Evolutionary conservation across 805 yeast genomes (phyloP).

Genomic region (Wickerhamiella kurtzmanii): DNA sequence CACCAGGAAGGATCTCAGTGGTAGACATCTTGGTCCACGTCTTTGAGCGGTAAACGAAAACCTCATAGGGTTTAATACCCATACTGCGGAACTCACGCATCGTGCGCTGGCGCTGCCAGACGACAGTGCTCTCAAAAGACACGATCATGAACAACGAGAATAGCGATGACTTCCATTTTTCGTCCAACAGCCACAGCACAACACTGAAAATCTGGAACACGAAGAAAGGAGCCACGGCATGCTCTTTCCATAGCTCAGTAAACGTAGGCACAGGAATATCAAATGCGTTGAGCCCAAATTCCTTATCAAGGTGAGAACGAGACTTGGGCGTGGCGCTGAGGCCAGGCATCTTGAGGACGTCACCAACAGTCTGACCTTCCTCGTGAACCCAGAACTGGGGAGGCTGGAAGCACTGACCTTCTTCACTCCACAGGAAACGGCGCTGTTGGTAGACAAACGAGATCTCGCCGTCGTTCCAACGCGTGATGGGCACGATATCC

Average conservation of each 20-base stretch:
- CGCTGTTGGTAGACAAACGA: slow-evolving; percentile 86
- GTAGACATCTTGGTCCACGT: slow-evolving; percentile 62
- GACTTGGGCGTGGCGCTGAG: slow-evolving; percentile 27
- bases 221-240: slow-evolving; percentile 95
- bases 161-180: slow-evolving; percentile 88
- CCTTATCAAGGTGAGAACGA: slow-evolving; percentile 28
- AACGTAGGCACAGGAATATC: slow-evolving; percentile 95
- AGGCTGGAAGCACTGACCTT: slow-evolving; percentile 49
- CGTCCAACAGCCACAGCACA: slow-evolving; percentile 91
- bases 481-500: slow-evolving; percentile 53
- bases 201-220: slow-evolving; percentile 94
- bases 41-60: slow-evolving; percentile 56
- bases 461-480: slow-evolving; percentile 41
- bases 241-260: slow-evolving; percentile 82
- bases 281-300: slow-evolving; percentile 74
- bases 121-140: slow-evolving; percentile 86
- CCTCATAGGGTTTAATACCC: slow-evolving; percentile 86
- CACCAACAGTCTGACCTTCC: slow-evolving; percentile 40
- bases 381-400: slow-evolving; percentile 62
- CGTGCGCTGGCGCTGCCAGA: slow-evolving; percentile 88
- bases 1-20: slow-evolving; percentile 77
- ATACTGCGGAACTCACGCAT: slow-evolving; percentile 91
- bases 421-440: slow-evolving; percentile 58
- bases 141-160: slow-evolving; percentile 86
- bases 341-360: slow-evolving; percentile 46